phyloP scores from a whole-genome alignment of 2,329 filamentous ascomycete species.

The Fusarium napiforme region DNA sequence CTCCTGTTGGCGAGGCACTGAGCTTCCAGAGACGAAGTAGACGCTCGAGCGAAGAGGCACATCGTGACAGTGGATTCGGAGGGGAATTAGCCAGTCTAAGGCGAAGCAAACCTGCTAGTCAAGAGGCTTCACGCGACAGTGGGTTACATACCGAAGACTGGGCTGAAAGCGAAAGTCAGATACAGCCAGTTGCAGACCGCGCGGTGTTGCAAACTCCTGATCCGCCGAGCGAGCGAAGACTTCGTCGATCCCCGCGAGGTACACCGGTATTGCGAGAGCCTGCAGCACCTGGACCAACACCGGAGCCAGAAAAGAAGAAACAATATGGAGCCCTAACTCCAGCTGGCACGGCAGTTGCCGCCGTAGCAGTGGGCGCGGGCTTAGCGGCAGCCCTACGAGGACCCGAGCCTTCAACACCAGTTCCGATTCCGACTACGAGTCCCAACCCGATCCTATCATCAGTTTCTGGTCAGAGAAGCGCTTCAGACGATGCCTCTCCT shows the following conservation, averaged over 20 bases:
- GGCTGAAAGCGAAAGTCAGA: conserved; percentile 47
- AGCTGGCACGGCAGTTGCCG: conserved; percentile 21
- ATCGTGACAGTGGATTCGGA: conserved; percentile 63
- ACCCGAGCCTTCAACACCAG: conserved; percentile 22
- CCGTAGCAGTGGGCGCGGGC: conserved; percentile 27
- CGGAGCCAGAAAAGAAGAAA: conserved; percentile 59
- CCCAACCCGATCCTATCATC: conserved; percentile 15
- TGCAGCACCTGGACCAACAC: conserved; percentile 49
- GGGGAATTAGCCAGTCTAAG: conserved; percentile 57
- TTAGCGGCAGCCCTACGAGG: conserved; percentile 33
- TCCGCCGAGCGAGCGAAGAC: conserved; percentile 41
- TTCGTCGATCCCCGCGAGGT: conserved; percentile 48
- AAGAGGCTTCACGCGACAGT: conserved; percentile 62
- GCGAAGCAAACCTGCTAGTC: conserved; percentile 49
- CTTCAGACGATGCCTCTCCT: conserved; percentile 51
- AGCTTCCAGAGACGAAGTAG: conserved; percentile 53
- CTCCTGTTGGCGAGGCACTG: conserved; percentile 52
- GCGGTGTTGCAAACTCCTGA: conserved; percentile 45
- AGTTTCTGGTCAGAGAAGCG: conserved; percentile 43
- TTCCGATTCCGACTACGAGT: conserved; percentile 21
- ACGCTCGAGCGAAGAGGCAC: conserved; percentile 49
- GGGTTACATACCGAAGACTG: conserved; percentile 65
- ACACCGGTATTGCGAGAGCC: conserved; percentile 57
- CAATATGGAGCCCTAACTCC: conserved; percentile 46
- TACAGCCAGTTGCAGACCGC: conserved; percentile 35